These are phyloP conservation scores for Blastomyces parvus DNA, from an alignment of 2,329 filamentous ascomycete species.

Conservation along the genomic window DNA sequence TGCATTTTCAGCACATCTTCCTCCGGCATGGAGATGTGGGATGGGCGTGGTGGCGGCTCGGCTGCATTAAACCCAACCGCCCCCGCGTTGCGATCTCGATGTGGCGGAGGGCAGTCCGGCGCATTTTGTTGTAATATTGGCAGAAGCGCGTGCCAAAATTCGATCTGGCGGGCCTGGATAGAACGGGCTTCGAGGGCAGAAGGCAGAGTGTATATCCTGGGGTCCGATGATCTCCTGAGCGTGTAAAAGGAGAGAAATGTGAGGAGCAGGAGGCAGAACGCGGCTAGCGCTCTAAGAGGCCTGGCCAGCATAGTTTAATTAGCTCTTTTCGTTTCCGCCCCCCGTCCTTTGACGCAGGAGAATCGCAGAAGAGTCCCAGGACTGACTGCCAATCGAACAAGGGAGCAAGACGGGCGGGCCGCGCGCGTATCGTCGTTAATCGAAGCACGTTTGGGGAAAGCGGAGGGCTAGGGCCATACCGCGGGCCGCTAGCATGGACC, in stretches of 20 bases:
- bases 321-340: neutral
- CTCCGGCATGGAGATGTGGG: conserved; percentile 23
- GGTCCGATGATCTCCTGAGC: neutral
- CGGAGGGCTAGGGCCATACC: too few species aligned
- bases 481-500: neutral
- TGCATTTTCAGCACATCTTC: conserved; percentile 26
- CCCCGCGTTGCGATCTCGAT: conserved; percentile 20
- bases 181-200: neutral
- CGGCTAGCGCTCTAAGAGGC: neutral
- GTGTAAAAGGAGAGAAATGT: neutral
- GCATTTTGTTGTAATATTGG: conserved; percentile 23
- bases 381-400: neutral
- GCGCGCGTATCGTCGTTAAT: too few species aligned
- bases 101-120: conserved; percentile 24
- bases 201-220: neutral
- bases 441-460: too few species aligned
- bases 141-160: conserved; percentile 29
- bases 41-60: conserved; percentile 21
- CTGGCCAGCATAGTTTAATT: neutral
- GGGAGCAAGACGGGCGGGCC: too few species aligned
- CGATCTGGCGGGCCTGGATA: conserved; percentile 17
- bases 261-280: neutral
- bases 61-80: conserved; percentile 23
- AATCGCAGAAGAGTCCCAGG: neutral
- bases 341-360: neutral